Percentiles rank a stretch among this genome's conserved stretches.
These are phyloP conservation scores for Boletus subparvulus DNA, from an alignment of 768 basidiomycete species.

Conservation along the genomic window DNA sequence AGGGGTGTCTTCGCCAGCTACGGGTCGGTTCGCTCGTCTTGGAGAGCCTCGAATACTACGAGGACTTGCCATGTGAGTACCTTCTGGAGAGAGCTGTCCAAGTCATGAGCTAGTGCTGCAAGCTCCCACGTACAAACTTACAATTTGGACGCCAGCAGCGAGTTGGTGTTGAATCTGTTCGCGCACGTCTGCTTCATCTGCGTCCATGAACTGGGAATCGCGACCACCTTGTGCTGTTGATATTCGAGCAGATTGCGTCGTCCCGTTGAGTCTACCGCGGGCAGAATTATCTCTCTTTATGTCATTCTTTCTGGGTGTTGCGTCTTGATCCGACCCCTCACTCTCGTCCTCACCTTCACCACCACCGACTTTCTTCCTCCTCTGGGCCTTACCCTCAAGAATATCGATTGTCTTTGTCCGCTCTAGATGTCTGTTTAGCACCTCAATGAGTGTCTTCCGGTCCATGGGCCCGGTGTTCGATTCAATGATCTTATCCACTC, in stretches of 20 bases:
- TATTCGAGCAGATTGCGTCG: slow-evolving; percentile 34
- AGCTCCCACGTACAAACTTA: slow-evolving; percentile 35
- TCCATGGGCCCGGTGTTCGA: slow-evolving; percentile 63
- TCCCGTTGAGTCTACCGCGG: slow-evolving; percentile 29
- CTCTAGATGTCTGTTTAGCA: slow-evolving; percentile 79
- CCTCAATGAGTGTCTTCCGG: slow-evolving; percentile 75
- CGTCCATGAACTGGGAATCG: slow-evolving; percentile 86
- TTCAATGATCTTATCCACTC: slow-evolving; percentile 73
- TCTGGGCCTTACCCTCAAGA: slow-evolving; percentile 66
- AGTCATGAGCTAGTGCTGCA: slow-evolving; percentile 12
- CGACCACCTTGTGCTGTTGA: slow-evolving; percentile 50
- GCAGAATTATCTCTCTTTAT: slow-evolving; percentile 38
- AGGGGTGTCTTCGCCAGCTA: slow-evolving; percentile 39
- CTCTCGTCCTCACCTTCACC: slow-evolving; percentile 34
- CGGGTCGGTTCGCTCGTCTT: slow-evolving; percentile 45
- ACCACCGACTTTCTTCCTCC: slow-evolving; percentile 28
- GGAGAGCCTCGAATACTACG: slow-evolving; percentile 72
- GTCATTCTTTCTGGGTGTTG: slow-evolving; percentile 58
- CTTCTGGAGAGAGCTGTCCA: slow-evolving; percentile 60
- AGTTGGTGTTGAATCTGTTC: slow-evolving; percentile 88
- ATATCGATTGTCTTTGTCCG: slow-evolving; percentile 81
- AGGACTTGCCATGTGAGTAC: slow-evolving; percentile 59
- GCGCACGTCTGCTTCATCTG: slow-evolving; percentile 77
- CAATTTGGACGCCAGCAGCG: slow-evolving; percentile 69
- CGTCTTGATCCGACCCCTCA: slow-evolving; percentile 47